These are phyloP conservation scores for Isabelozyma pseudorhagii DNA, from an alignment of 805 yeast genomes.

Conservation along the genomic window DNA sequence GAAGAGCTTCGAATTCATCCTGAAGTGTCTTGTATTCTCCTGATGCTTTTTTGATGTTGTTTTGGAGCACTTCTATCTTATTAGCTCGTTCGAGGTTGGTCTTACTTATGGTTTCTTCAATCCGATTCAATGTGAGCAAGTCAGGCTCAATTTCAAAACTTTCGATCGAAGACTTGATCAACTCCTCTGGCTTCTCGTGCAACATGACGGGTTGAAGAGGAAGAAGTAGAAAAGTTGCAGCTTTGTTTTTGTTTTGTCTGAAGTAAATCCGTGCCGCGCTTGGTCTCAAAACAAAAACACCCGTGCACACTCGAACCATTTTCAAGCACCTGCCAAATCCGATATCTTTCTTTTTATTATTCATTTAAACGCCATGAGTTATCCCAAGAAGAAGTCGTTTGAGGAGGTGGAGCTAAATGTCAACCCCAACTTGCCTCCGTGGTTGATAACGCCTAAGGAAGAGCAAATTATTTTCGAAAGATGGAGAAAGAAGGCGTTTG, in stretches of 20 bases:
- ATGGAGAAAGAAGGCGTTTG: slow-evolving; percentile 66
- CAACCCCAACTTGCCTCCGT: slow-evolving; percentile 56
- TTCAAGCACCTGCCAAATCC: background rate
- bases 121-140: slow-evolving; percentile 41
- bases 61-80: slow-evolving; percentile 13
- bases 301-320: background rate
- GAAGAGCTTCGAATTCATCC: slow-evolving; percentile 10
- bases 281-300: background rate
- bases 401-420: slow-evolving; percentile 37
- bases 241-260: background rate
- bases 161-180: slow-evolving; percentile 42
- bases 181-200: slow-evolving; percentile 28
- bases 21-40: slow-evolving; percentile 8
- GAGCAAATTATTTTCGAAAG: slow-evolving; percentile 70
- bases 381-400: slow-evolving; percentile 27
- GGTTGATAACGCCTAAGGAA: slow-evolving; percentile 76
- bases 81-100: slow-evolving; percentile 25
- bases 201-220: slow-evolving; percentile 14
- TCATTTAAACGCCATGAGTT: slow-evolving; percentile 18
- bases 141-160: slow-evolving; percentile 54
- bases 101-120: slow-evolving; percentile 33
- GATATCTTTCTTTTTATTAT: no score
- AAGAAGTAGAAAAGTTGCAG: background rate
- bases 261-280: background rate
- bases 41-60: slow-evolving; percentile 4